Percentiles rank a stretch among this genome's conserved stretches.
These are phyloP conservation scores for Fusarium nisikadoi DNA, from an alignment of 2,329 filamentous ascomycete genomes.

Conservation along the genomic window DNA sequence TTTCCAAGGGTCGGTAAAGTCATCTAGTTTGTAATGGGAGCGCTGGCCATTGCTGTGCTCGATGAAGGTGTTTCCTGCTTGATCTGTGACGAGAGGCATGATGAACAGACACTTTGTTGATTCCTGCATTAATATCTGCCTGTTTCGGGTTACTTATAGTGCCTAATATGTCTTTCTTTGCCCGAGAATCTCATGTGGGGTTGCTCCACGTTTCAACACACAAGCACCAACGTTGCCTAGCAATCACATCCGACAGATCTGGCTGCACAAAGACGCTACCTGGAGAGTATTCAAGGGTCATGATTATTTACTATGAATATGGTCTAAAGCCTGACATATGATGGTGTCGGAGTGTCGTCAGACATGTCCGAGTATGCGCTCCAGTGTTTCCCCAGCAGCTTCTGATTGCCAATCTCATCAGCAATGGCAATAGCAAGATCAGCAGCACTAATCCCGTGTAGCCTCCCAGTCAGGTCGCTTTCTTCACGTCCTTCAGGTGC, in stretches of 20 bases:
- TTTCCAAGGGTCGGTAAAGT: neutral
- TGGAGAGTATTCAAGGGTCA: accelerated
- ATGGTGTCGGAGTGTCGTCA: neutral
- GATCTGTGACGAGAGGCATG: neutral
- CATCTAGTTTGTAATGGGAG: neutral
- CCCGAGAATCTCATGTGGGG: neutral
- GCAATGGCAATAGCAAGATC: slow-evolving; percentile 23
- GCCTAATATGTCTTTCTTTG: neutral
- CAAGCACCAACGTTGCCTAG: neutral
- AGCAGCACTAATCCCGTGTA: slow-evolving; percentile 10
- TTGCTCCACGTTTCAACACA: neutral
- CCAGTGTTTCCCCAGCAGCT: neutral
- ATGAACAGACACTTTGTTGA: neutral
- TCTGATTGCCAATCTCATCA: slow-evolving; percentile 14
- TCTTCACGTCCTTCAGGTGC: neutral
- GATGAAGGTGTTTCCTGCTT: neutral
- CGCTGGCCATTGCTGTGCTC: neutral
- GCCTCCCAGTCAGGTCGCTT: neutral
- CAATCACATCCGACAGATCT: neutral
- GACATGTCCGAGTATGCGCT: neutral
- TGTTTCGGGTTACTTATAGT: neutral
- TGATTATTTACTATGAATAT: neutral
- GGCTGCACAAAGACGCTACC: neutral
- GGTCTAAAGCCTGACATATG: neutral
- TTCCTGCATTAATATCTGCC: neutral